Evolutionary conservation across 257 asterid species (phyloP), one percentile per base, ranked within the genome.

Genomic region (Solanum microdontum): DNA sequence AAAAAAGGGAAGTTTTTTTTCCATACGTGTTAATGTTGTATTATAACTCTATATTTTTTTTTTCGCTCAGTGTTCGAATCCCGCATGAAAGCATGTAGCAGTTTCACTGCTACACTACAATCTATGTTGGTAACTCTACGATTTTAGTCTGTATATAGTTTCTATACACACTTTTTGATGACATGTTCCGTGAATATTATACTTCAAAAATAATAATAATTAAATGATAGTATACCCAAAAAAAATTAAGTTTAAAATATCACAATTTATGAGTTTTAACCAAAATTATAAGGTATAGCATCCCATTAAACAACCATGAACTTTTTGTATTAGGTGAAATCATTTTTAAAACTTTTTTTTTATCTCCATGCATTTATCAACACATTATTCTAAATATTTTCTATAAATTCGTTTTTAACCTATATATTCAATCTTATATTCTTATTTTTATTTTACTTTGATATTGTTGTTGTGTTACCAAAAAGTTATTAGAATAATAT

Each of bases 101-200:
- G 4, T 3, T 1, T 40, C 45, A 40, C 0, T 0, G 3, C 13
- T 40, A 40, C 4, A 40, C 1, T 10, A 40, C 1, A 9, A 39
- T 4, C 0, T 11, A 40, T 40, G 4, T 40, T 40, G 48, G 4
- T 40, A 40, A 40, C 48, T 40, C 5, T 40, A 40, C 48, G 2
- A 10, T 40, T 40, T 69, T 69, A 69, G 37, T 28, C n/a, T 14
- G 7, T 12, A 26, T 28, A 28, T 13, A 69, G 37, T 32, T 69
- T 30, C 77, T 7, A 13, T 12, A 30, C 24, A 7, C n/a, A 21
- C n/a, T 55, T 58, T 21, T 19, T 58, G 68, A 58, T 60, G 69
- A 60, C 28, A 60, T 60, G 28, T 8, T 23, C 8, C 5, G 11
- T 60, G 28, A 60, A 2, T 21, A 60, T 60, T 21, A 23, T 23